A percentile compares a stretch with the other conserved stretches of the same genome.
Evolutionary conservation across 2,329 filamentous ascomycete species (phyloP).

Genomic region (Claviceps humidiphila): DNA sequence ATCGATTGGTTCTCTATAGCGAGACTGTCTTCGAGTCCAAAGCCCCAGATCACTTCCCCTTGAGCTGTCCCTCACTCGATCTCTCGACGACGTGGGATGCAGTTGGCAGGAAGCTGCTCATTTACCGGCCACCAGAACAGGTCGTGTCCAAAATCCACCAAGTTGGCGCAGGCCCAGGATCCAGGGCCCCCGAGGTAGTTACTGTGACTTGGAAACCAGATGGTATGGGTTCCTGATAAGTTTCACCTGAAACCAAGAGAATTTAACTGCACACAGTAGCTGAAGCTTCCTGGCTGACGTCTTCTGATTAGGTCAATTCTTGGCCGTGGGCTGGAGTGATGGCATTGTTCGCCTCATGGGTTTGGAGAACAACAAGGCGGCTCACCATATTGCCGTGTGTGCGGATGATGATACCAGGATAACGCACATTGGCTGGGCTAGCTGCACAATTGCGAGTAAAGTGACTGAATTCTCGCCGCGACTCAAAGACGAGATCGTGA

Average conservation of each 20-base stretch:
- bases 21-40: constrained; percentile 44
- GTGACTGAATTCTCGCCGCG: constrained; percentile 5
- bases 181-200: constrained; percentile 28
- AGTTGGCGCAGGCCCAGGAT: constrained; percentile 24
- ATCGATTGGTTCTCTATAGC: constrained; percentile 34
- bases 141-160: constrained; percentile 40
- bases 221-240: constrained; percentile 30
- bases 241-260: neutral
- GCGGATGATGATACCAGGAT: constrained; percentile 29
- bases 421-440: constrained; percentile 41
- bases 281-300: neutral
- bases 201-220: constrained; percentile 54
- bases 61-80: constrained; percentile 76
- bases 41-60: constrained; percentile 44
- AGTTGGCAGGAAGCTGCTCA: constrained; percentile 54
- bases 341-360: constrained; percentile 64
- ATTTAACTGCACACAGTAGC: neutral
- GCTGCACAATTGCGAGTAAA: constrained; percentile 26
- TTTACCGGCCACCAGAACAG: constrained; percentile 70
- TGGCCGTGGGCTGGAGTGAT: constrained; percentile 77
- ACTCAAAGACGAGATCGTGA: constrained; percentile 7
- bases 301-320: constrained; percentile 46
- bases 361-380: constrained; percentile 67
- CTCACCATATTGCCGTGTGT: constrained; percentile 53
- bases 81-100: constrained; percentile 58